Evolutionary conservation across 305 asterid genomes (phyloP).

Genomic region (Rubia occidens): DNA sequence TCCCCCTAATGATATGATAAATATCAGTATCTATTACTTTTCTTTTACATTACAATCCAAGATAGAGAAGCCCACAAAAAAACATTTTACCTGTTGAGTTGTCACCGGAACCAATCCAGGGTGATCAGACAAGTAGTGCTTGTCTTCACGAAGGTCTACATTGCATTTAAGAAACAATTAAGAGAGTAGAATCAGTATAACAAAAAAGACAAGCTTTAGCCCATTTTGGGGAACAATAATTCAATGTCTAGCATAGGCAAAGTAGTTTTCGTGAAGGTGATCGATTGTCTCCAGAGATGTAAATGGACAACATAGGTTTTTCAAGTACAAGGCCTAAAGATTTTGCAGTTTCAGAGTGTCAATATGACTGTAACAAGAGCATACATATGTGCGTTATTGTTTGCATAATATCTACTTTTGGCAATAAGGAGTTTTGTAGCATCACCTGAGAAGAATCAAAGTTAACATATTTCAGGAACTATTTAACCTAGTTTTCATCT

Average conservation of each 20-base stretch:
- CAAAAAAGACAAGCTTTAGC: neutral
- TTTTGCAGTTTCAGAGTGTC: conserved; percentile 1
- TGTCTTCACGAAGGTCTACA: conserved; percentile 91
- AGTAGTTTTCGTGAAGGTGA: neutral
- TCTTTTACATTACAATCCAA: neutral
- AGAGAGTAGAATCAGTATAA: conserved; percentile 11
- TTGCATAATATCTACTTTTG: neutral
- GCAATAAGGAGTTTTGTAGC: neutral
- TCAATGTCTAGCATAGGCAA: neutral
- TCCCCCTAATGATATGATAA: conserved; percentile 54
- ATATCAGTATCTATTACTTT: conserved; percentile 10
- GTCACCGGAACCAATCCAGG: conserved; percentile 87
- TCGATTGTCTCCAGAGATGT: neutral
- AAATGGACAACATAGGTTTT: neutral
- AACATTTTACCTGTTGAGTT: conserved; percentile 53
- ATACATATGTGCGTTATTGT: neutral
- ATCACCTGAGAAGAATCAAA: too few relatives aligned
- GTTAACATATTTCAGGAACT: neutral
- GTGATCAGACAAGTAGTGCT: conserved; percentile 80
- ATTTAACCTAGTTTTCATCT: neutral
- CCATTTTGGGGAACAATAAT: neutral
- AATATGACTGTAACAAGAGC: neutral
- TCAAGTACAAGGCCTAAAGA: neutral
- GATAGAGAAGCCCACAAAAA: neutral
- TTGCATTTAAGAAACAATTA: conserved; percentile 14